Base-by-base conservation (phyloP, 2,329 filamentous ascomycete genomes). In the Neopestalotiopsis rosae region DNA sequence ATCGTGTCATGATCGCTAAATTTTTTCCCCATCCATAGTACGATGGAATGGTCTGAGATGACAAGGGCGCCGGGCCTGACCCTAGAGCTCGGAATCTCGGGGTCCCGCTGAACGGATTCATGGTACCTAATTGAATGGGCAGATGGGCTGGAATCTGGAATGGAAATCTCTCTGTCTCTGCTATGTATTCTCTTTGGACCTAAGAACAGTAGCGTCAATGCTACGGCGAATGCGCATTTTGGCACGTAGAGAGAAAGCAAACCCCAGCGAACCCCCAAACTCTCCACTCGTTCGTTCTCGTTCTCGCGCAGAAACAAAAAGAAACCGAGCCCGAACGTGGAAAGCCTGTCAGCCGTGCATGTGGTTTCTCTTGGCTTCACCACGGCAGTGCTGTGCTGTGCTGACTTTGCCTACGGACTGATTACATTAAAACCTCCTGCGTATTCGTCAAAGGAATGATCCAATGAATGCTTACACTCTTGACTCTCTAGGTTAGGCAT, bases 1-100 rank as follows among this genome's bases (percentile, higher is more conserved):
- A 34, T 65, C 38, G 62, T 65, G 62, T 65, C 62, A 65, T 65
- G 62, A 65, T 49, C 38, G 30, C 24, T 49, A 42, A 28, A 65
- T 34, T 62, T 61, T 20, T 38, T 38, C 14, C 45, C 45, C 45
- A 52, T 52, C 45, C 45, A 52, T 52, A 52, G 45, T 52, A 52
- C 45, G 45, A 52, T 52, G 45, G 14, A n/a, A 52, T 52, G 45
- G 45, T 28, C 24, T 6, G 34, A 10, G 34, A 38, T 38, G 34
- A 10, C 6, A 52, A 52, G n/a, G 45, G 45, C 45, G 45, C 45
- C 45, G 45, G 45, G 45, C 45, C 34, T 52, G 45, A 52, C 45
- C 45, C 45, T 52, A 34, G 59, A 14, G 30, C 34, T 66, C 63
- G 63, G 63, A 32, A 57, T 49, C 49, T 66, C 63, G 63, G 63